A percentile compares a stretch with the other conserved stretches of the same genome.
Conservation (phyloP, 371 early-diverging fungal genomes). For the Vairimorpha necatrix region DNA sequence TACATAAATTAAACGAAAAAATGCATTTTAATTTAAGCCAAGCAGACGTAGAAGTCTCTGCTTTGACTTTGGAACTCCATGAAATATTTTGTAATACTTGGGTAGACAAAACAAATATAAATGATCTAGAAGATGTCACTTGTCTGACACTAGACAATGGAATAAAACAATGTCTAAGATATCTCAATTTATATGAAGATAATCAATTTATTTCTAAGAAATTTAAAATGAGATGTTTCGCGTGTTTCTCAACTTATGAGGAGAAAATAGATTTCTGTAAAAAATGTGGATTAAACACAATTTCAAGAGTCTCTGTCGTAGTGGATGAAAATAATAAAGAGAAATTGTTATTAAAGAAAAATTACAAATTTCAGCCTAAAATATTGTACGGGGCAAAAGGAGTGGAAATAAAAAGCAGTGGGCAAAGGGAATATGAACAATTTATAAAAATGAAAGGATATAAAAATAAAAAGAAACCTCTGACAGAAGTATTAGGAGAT, state of each 20-base stretch:
- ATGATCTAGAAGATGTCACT: conserved; percentile 17
- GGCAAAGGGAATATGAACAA: conserved; percentile 43
- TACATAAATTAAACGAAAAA: conserved; percentile 10
- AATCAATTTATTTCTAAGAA: conserved; percentile 13
- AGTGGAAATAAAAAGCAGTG: conserved; percentile 28
- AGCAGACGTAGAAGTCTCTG: conserved; percentile 58
- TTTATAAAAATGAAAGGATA: conserved; percentile 8
- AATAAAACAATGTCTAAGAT: conserved; percentile 31
- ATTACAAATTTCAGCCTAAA: conserved; percentile 35
- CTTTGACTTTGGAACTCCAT: conserved; percentile 56
- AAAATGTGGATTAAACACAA: conserved; percentile 52
- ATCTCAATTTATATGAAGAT: conserved; percentile 19
- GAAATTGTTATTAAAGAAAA: conserved; percentile 39
- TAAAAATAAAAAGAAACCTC: neutral
- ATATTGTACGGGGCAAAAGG: conserved; percentile 36
- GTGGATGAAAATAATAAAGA: conserved; percentile 24
- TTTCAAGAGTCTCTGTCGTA: conserved; percentile 48
- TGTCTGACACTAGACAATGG: conserved; percentile 53
- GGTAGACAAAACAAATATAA: conserved; percentile 23
- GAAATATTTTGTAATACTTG: conserved; percentile 40
- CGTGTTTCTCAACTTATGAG: conserved; percentile 46
- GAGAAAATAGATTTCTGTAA: conserved; percentile 53
- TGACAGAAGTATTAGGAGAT: conserved; percentile 5
- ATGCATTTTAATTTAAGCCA: conserved; percentile 42
- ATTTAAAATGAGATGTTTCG: conserved; percentile 48